Percentiles rank a stretch among this genome's conserved stretches.
Conservation (phyloP, 106 monocot species). For the Vanilla planifolia region DNA sequence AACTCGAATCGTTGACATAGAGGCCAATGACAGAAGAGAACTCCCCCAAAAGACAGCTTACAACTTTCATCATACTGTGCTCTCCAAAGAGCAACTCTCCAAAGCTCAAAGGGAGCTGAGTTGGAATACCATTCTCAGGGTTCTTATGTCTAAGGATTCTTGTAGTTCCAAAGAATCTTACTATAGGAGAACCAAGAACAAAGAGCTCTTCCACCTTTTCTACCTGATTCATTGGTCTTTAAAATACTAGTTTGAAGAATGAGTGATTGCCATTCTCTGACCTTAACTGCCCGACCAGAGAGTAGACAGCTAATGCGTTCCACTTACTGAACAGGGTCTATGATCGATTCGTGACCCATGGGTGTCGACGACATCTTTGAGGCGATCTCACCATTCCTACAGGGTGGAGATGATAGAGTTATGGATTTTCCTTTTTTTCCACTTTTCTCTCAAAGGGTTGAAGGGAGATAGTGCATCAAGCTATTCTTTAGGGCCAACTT, state of each 20-base stretch:
- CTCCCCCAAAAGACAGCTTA: conserved; percentile 1
- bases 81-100: neutral
- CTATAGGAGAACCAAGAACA: neutral
- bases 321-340: neutral
- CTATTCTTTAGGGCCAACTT: too few species aligned
- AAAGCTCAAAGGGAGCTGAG: too few species aligned
- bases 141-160: too few species aligned
- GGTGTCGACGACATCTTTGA: neutral
- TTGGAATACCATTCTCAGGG: neutral
- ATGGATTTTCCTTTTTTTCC: too few species aligned
- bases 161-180: too few species aligned
- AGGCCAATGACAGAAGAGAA: neutral
- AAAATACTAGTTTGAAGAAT: too few species aligned
- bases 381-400: conserved; percentile 2
- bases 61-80: neutral
- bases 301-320: neutral
- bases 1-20: too few species aligned
- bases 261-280: too few species aligned
- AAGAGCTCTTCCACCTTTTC: neutral
- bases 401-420: too few species aligned
- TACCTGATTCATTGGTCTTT: neutral
- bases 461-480: too few species aligned
- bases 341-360: neutral
- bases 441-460: too few species aligned
- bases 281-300: too few species aligned